These are phyloP conservation scores for Aureobasidium namibiae DNA, from an alignment of 2,329 filamentous ascomycete species.

Conservation along the genomic window DNA sequence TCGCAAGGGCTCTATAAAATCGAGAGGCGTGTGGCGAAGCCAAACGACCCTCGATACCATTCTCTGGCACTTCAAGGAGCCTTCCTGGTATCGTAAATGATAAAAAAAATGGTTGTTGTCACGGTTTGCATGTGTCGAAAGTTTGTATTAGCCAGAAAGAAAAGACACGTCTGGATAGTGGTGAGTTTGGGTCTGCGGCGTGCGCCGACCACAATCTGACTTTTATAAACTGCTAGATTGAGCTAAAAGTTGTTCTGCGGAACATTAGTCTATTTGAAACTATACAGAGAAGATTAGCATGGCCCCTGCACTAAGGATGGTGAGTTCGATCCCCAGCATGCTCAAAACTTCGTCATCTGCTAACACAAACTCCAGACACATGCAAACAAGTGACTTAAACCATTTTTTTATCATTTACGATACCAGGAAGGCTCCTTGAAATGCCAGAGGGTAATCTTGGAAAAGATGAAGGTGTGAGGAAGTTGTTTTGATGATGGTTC, in stretches of 20 bases:
- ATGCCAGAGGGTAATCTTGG: too few relatives aligned
- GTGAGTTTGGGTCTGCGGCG: too few relatives aligned
- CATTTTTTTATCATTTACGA: background rate
- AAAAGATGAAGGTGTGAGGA: background rate
- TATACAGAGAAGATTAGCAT: slow-evolving; percentile 45
- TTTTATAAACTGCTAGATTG: too few relatives aligned
- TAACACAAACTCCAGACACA: slow-evolving; percentile 36
- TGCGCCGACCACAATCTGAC: too few relatives aligned
- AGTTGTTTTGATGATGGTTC: too few relatives aligned
- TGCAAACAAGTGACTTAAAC: slow-evolving; percentile 1
- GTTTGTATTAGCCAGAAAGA: background rate
- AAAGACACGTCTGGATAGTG: too few relatives aligned
- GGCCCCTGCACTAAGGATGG: slow-evolving; percentile 77
- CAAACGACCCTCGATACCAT: too few relatives aligned
- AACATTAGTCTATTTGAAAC: slow-evolving; percentile 48
- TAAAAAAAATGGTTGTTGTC: background rate
- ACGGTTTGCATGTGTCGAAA: slow-evolving; percentile 36
- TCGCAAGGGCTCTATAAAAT: too few relatives aligned
- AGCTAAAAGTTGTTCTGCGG: background rate
- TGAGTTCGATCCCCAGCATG: slow-evolving; percentile 33
- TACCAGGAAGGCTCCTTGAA: background rate
- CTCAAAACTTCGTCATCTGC: background rate
- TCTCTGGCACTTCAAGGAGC: too few relatives aligned
- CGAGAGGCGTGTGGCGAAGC: too few relatives aligned
- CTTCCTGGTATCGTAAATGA: background rate